A percentile compares a stretch with the other conserved stretches of the same genome.
Evolutionary conservation across 2,329 filamentous ascomycete species (phyloP).

Genomic region (Aureobasidium pullulans): DNA sequence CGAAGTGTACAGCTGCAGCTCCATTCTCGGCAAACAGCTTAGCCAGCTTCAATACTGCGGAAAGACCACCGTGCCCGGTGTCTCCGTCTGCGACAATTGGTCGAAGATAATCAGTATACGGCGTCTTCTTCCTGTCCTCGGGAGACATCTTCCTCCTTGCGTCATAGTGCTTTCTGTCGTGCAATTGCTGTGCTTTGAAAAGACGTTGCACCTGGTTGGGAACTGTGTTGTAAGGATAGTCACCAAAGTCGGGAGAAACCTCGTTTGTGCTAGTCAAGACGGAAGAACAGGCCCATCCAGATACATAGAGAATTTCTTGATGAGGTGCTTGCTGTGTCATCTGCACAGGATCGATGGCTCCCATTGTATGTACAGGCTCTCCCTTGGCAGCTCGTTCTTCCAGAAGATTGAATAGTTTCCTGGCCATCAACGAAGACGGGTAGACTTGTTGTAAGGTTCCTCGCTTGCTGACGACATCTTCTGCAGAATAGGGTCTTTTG

Average conservation of each 20-base stretch:
- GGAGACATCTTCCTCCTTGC: constrained; percentile 67
- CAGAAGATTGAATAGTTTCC: constrained; percentile 87
- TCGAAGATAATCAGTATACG: constrained; percentile 85
- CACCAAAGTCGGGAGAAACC: constrained; percentile 93
- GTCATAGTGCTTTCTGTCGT: constrained; percentile 95
- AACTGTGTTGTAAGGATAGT: constrained; percentile 98
- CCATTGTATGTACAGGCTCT: constrained; percentile 93
- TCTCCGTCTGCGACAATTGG: constrained; percentile 96
- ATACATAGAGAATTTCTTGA: constrained; percentile 93
- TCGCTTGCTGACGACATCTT: constrained; percentile 87
- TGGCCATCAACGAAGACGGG: constrained; percentile 87
- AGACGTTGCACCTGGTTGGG: constrained; percentile 95
- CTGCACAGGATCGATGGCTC: constrained; percentile 96
- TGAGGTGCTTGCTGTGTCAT: constrained; percentile 98
- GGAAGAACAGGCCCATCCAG: constrained; percentile 95
- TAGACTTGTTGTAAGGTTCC: constrained; percentile 82
- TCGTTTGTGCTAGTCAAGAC: constrained; percentile 92
- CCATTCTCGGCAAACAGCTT: constrained; percentile 98
- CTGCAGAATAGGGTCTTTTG: constrained; percentile 82
- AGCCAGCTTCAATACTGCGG: constrained; percentile 87
- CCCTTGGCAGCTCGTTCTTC: constrained; percentile 69
- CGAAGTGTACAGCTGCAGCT: constrained; percentile 92
- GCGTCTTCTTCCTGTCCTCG: constrained; percentile 64
- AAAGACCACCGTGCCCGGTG: constrained; percentile 88
- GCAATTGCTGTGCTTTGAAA: constrained; percentile 93